Evolutionary conservation across 1,284 basidiomycete genomes (phyloP).

Genomic region (Malassezia sympodialis): DNA sequence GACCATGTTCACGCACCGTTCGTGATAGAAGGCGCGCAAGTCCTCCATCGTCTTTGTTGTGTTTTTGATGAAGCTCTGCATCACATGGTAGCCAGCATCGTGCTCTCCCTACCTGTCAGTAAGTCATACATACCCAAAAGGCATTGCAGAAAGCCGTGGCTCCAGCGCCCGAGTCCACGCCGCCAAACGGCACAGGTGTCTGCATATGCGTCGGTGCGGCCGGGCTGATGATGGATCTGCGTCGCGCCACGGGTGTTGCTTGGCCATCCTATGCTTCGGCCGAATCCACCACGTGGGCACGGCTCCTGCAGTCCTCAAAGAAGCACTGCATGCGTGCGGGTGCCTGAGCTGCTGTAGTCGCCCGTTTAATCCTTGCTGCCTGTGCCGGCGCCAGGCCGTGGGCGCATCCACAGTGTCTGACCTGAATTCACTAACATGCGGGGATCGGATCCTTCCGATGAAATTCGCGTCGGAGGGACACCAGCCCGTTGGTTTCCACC

Average conservation of each 20-base stretch:
- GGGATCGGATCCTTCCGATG: not conserved
- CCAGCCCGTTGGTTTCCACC: not conserved
- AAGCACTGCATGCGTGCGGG: not conserved
- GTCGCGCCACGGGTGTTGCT: conserved; percentile 3
- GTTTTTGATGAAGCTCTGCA: conserved; percentile 76
- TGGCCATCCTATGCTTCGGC: not conserved
- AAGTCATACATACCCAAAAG: conserved; percentile 60
- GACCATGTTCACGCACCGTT: conserved; percentile 51
- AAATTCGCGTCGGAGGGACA: not conserved
- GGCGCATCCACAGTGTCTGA: not conserved
- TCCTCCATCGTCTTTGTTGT: conserved; percentile 81
- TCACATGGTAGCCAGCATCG: conserved; percentile 78
- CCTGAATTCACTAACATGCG: not conserved
- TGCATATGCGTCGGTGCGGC: not conserved
- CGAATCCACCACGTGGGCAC: conserved; percentile 4
- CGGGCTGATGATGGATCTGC: not conserved
- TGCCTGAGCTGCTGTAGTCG: not conserved
- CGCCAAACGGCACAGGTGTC: not conserved
- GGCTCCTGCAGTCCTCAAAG: not conserved
- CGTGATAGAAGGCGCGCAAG: conserved; percentile 73
- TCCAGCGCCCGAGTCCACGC: not conserved
- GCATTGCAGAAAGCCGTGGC: conserved; percentile 78
- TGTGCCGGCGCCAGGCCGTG: not conserved
- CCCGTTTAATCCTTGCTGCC: not conserved
- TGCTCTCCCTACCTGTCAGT: conserved; percentile 23